phyloP scores from a whole-genome alignment of 164 flowering plant genomes.

The Buxus sempervirens region DNA sequence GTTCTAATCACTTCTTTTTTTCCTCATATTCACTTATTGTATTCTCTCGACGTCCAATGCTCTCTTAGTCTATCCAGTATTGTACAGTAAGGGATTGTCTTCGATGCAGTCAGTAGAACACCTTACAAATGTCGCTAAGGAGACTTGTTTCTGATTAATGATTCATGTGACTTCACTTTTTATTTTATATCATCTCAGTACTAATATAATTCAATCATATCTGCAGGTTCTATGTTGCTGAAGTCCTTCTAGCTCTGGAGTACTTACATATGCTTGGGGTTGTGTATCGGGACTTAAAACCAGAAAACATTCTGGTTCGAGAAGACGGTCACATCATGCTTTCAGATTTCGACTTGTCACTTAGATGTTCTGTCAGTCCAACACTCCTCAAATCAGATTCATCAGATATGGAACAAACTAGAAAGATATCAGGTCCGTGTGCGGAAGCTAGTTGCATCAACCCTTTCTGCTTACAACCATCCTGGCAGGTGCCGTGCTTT shows the following conservation, averaged over 20 bases:
- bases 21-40: too few relatives aligned
- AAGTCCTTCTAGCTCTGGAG: constrained; percentile 82
- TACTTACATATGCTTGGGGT: constrained; percentile 95
- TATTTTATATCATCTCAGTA: neutral
- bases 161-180: neutral
- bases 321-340: constrained; percentile 96
- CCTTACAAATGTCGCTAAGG: too few relatives aligned
- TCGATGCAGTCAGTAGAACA: too few relatives aligned
- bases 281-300: constrained; percentile 86
- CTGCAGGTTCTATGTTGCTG: constrained; percentile 84
- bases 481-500: constrained; percentile 80
- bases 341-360: constrained; percentile 81
- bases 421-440: constrained; percentile 46
- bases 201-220: constrained; percentile 2
- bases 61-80: too few relatives aligned
- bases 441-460: constrained; percentile 66
- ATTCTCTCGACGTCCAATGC: too few relatives aligned
- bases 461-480: constrained; percentile 77
- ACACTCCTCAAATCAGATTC: constrained; percentile 48
- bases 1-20: too few relatives aligned
- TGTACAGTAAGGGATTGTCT: too few relatives aligned
- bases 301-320: constrained; percentile 82
- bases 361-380: constrained; percentile 65
- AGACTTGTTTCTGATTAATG: neutral
- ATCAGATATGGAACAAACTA: constrained; percentile 31